Evolutionary conservation across 2,329 filamentous ascomycete species (phyloP), one percentile per base, ranked within the genome.

Genomic region (Phaeosphaeriaceae sp.): DNA sequence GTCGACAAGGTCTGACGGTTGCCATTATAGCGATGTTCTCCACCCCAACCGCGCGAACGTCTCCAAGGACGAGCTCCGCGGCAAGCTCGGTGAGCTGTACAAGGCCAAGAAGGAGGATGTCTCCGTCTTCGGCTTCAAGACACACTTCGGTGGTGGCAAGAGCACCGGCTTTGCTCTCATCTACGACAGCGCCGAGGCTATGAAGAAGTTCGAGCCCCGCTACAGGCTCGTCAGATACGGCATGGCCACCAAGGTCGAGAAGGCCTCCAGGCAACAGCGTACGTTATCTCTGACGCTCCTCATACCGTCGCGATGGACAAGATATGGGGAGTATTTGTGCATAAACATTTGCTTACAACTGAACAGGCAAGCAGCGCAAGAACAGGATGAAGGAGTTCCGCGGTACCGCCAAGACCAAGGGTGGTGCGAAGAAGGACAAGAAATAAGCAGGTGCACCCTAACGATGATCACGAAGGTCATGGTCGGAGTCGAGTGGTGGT

Each of bases 141-240:
- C 95, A 76, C 94, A 98, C 83, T 99, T 91, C 82, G 95, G 95
- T 94, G 95, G 95, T 81, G 95, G 95, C 88, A 99, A 99, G 91
- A 97, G 92, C 83, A 98, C 94, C 72, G 95, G 95, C 78, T 99
- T 99, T 82, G 95, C 93, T 72, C 92, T 98, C 78, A 88, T 99
- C 86, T 99, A 99, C 89, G 95, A 99, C 85, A 96, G 92, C 72
- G 86, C 89, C 80, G 95, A 99, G 88, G 92, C 93, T 78, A 90
- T 99, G 90, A 97, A 97, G 92, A 98, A 98, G 86, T 99, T 98
- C 84, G 95, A 99, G 89, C 95, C 95, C 77, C 90, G 91, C 85
- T 97, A 97, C 91, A 90, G 95, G 84, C 89, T 97, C 76, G 88
- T 99, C 82, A 89, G 95, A 75, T 92, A 97, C 80, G 95, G 94